phyloP scores from a whole-genome alignment of 2,329 filamentous ascomycete species.

The Fusarium irregulare region DNA sequence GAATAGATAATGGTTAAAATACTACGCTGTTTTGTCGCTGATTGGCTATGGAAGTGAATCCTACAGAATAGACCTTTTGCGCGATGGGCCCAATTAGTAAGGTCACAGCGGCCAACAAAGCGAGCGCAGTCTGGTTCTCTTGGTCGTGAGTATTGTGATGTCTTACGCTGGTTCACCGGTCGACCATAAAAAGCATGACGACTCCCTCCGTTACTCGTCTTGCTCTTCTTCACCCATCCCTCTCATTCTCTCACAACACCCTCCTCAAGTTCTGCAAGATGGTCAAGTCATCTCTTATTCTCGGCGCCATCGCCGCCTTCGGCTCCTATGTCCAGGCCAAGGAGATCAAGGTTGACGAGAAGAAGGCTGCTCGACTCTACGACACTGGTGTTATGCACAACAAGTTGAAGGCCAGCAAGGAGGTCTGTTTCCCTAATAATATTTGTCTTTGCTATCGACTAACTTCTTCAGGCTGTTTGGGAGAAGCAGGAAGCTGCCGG shows the following conservation, averaged over 20 bases:
- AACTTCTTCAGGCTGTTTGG: constrained; percentile 47
- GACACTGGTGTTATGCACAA: constrained; percentile 39
- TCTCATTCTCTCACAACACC: background rate
- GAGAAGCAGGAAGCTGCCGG: constrained; percentile 50
- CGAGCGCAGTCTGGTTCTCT: background rate
- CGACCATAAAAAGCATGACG: background rate
- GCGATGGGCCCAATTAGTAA: background rate
- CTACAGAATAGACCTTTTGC: background rate
- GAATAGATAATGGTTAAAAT: constrained; percentile 17
- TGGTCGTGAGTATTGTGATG: no score
- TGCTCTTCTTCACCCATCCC: background rate
- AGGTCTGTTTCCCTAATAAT: background rate
- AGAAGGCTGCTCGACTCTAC: constrained; percentile 27
- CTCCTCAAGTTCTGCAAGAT: constrained; percentile 9
- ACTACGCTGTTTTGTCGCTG: background rate
- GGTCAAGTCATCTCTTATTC: constrained; percentile 33
- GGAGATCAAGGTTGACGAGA: constrained; percentile 34
- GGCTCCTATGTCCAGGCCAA: constrained; percentile 24
- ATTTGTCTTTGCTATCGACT: accelerated
- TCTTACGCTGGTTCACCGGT: no score
- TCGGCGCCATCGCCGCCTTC: constrained; percentile 24
- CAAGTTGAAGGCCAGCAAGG: constrained; percentile 33
- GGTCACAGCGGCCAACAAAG: background rate
- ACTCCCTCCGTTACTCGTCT: accelerated
- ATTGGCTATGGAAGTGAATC: constrained; percentile 6